Conservation (phyloP, 2,329 filamentous ascomycete genomes). For the Gremmenia infestans region DNA sequence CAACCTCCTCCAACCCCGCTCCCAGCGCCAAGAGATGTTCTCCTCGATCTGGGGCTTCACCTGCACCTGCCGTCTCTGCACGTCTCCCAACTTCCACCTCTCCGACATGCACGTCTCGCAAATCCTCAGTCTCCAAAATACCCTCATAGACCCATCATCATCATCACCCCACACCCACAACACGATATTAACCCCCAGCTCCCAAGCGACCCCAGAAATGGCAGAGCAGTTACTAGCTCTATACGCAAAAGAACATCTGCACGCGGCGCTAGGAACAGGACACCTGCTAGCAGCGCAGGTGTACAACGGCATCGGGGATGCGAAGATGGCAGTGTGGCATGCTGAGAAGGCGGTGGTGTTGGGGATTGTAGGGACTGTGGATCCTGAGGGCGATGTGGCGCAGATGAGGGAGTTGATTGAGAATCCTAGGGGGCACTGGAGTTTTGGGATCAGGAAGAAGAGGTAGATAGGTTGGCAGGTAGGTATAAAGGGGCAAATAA, state of each 20-base stretch:
- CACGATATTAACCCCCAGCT: conserved; percentile 24
- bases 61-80: conserved; percentile 37
- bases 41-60: conserved; percentile 35
- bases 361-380: conserved; percentile 29
- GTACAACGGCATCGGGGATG: conserved; percentile 35
- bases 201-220: conserved; percentile 30
- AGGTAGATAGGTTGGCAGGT: neutral
- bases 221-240: conserved; percentile 36
- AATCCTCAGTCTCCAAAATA: conserved; percentile 30
- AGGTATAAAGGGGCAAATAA: no score
- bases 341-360: conserved; percentile 30
- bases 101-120: conserved; percentile 34
- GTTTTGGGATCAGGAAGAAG: conserved; percentile 14
- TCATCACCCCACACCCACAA: neutral
- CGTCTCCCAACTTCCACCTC: conserved; percentile 23
- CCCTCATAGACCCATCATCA: neutral
- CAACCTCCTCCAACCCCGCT: conserved; percentile 31
- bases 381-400: conserved; percentile 27
- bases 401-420: conserved; percentile 33
- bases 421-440: conserved; percentile 29
- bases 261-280: conserved; percentile 31
- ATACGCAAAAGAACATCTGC: conserved; percentile 33
- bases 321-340: conserved; percentile 30
- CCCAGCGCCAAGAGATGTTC: conserved; percentile 30
- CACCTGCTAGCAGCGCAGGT: conserved; percentile 38